Percentiles rank a stretch among this genome's conserved stretches.
These are phyloP conservation scores for Saprolegnia parasitica DNA, from an alignment of 352 stramenopile species.

Conservation along the genomic window DNA sequence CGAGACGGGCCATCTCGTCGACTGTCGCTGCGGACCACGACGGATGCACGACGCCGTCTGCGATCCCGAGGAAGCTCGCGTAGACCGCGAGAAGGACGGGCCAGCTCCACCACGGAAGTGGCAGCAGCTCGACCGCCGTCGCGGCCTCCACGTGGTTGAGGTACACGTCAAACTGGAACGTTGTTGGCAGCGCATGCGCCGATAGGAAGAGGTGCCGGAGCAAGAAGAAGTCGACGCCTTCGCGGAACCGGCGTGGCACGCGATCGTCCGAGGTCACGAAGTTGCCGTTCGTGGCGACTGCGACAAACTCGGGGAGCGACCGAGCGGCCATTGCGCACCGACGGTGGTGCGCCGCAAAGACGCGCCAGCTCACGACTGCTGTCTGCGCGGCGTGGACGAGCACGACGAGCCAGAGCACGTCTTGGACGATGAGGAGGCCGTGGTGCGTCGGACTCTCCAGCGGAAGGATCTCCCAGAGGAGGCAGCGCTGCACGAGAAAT, in stretches of 20 bases:
- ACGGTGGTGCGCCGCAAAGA: background rate
- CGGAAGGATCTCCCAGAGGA: background rate
- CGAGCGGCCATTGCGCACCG: background rate
- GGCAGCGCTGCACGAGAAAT: background rate
- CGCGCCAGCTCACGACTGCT: background rate
- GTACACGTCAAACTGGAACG: conserved; percentile 10
- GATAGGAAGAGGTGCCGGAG: background rate
- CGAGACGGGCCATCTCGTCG: background rate
- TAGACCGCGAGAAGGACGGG: background rate
- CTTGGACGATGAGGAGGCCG: background rate
- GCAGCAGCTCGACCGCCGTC: background rate
- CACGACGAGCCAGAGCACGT: conserved; percentile 5
- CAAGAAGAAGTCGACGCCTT: background rate
- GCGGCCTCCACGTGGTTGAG: conserved; percentile 10
- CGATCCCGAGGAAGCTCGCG: background rate
- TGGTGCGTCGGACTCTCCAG: background rate
- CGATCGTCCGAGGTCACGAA: background rate
- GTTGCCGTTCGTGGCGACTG: background rate
- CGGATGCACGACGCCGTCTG: background rate
- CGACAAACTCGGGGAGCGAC: background rate
- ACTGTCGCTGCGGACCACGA: background rate
- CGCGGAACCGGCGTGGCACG: background rate
- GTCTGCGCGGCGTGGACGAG: background rate
- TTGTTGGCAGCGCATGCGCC: background rate
- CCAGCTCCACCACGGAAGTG: background rate